These are phyloP conservation scores for Chaetomium olivaceum DNA, from an alignment of 2,329 filamentous ascomycete genomes.

Conservation along the genomic window DNA sequence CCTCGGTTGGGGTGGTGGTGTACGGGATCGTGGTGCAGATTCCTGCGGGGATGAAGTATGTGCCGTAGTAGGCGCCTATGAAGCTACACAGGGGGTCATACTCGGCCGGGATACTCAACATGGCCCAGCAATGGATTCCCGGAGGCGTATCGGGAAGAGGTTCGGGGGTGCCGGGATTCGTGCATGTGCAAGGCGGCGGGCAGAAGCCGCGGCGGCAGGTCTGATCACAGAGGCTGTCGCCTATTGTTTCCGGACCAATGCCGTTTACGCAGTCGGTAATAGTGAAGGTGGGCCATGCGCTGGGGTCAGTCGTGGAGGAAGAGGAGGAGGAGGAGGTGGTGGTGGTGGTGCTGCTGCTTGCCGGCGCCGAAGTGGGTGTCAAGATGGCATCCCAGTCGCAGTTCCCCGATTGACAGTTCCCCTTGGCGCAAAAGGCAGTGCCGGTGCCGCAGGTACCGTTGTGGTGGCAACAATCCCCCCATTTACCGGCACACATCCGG, in stretches of 20 bases:
- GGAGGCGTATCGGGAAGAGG: neutral
- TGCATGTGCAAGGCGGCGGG: neutral
- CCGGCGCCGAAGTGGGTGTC: neutral
- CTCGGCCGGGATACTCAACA: neutral
- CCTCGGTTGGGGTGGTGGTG: neutral
- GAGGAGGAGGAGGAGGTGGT: too few relatives aligned
- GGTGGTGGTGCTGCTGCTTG: neutral
- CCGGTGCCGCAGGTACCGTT: neutral
- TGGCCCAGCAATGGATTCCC: neutral
- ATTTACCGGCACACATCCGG: constrained; percentile 38
- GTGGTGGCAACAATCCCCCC: constrained; percentile 37
- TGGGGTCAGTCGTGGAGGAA: too few relatives aligned
- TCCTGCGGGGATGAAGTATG: neutral
- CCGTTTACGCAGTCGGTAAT: neutral
- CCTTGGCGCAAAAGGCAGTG: neutral
- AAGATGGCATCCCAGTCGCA: neutral
- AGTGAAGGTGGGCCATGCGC: neutral
- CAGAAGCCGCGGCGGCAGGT: neutral
- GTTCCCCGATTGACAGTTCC: neutral
- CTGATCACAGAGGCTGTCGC: neutral
- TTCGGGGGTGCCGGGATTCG: neutral
- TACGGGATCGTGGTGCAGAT: neutral
- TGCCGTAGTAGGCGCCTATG: neutral
- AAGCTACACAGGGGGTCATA: neutral
- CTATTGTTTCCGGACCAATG: neutral